A percentile compares a stretch with the other conserved stretches of the same genome.
phyloP scores from a whole-genome alignment of 768 basidiomycete genomes.

The Tylopilus vinaceipallidus region DNA sequence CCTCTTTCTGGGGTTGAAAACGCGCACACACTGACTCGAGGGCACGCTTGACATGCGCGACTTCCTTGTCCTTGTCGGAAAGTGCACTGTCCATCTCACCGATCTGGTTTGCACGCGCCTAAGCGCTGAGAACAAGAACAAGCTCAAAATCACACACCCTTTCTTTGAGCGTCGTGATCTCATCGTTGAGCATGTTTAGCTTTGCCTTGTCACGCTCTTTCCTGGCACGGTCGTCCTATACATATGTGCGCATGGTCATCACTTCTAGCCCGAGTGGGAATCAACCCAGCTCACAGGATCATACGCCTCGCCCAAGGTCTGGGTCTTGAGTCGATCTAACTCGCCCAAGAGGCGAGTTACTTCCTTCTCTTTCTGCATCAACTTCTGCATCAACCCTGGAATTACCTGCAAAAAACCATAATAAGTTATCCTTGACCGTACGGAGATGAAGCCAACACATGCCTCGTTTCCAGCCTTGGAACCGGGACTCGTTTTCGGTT shows the following conservation, averaged over 20 bases:
- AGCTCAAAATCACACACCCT: constrained; percentile 50
- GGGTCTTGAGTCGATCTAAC: constrained; percentile 58
- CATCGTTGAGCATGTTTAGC: constrained; percentile 70
- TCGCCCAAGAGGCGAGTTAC: constrained; percentile 72
- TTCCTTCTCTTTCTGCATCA: constrained; percentile 84
- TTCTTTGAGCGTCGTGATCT: constrained; percentile 66
- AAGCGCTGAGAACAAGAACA: neutral
- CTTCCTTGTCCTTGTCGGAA: constrained; percentile 66
- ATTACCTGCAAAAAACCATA: constrained; percentile 43
- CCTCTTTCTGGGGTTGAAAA: constrained; percentile 55
- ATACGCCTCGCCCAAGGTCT: constrained; percentile 53
- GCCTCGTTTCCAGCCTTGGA: constrained; percentile 61
- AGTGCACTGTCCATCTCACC: constrained; percentile 48
- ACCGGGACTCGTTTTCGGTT: constrained; percentile 36
- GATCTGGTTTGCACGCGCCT: constrained; percentile 38
- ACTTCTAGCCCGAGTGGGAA: neutral
- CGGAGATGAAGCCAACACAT: constrained; percentile 6
- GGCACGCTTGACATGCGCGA: constrained; percentile 76
- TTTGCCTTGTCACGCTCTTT: constrained; percentile 74
- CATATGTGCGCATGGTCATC: neutral
- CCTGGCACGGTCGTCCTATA: constrained; percentile 73
- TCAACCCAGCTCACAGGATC: constrained; percentile 54
- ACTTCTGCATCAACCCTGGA: constrained; percentile 72
- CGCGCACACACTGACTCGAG: constrained; percentile 83
- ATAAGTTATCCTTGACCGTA: neutral